These are phyloP conservation scores for Apophysomyces elegans DNA, from an alignment of 371 early-diverging fungal species.

Conservation along the genomic window DNA sequence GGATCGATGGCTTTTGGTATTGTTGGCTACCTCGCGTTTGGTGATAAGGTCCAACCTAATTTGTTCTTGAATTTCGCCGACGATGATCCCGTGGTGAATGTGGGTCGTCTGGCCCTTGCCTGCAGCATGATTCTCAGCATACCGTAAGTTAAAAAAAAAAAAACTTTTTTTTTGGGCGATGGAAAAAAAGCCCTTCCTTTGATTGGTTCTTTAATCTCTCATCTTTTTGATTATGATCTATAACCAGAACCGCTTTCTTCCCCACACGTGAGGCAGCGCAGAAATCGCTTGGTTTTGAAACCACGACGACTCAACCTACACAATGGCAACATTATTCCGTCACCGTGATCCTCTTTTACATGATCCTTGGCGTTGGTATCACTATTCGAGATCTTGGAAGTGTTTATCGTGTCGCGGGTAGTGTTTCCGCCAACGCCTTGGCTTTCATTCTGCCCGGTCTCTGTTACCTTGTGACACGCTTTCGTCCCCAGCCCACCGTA, in stretches of 20 bases:
- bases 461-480: slow-evolving; percentile 49
- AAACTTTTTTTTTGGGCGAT: too few relatives aligned
- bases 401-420: slow-evolving; percentile 59
- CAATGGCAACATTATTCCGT: slow-evolving; percentile 44
- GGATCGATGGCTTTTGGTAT: slow-evolving; percentile 61
- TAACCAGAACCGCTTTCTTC: slow-evolving; percentile 45
- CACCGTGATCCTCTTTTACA: slow-evolving; percentile 44
- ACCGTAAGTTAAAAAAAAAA: slow-evolving; percentile 36
- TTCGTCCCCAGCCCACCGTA: not conserved
- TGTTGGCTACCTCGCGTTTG: slow-evolving; percentile 62
- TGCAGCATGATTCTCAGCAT: slow-evolving; percentile 60
- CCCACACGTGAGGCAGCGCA: slow-evolving; percentile 60
- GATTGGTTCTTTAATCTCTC: too few relatives aligned
- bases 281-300: slow-evolving; percentile 58
- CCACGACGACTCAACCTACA: slow-evolving; percentile 41
- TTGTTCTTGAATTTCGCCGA: slow-evolving; percentile 61
- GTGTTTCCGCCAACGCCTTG: slow-evolving; percentile 58
- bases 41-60: slow-evolving; percentile 55
- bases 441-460: slow-evolving; percentile 61
- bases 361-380: slow-evolving; percentile 40
- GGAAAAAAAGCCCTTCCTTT: not conserved
- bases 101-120: slow-evolving; percentile 58
- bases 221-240: slow-evolving; percentile 7
- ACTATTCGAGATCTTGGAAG: slow-evolving; percentile 52
- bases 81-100: slow-evolving; percentile 55